phyloP scores from a whole-genome alignment of 441 rosid genomes.

The Macaranga tanarius region DNA sequence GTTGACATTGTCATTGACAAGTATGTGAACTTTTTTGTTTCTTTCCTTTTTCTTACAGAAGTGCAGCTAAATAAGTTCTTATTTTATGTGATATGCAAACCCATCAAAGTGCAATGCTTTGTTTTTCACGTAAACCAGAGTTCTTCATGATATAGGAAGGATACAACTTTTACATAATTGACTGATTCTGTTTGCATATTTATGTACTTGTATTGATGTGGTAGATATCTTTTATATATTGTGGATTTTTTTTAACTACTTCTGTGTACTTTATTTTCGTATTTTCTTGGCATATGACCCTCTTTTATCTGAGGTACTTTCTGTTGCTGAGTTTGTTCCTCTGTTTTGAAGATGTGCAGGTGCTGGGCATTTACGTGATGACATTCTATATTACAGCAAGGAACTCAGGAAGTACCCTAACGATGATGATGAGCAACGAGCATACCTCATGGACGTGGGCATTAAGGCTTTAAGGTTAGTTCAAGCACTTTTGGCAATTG shows the following conservation, averaged over 20 bases:
- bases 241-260: background rate
- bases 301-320: background rate
- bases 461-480: constrained; percentile 86
- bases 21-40: constrained; percentile 31
- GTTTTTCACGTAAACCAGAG: background rate
- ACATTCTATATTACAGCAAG: constrained; percentile 66
- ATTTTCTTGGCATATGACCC: background rate
- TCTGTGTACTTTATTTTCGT: background rate
- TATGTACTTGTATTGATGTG: background rate
- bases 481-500: constrained; percentile 14
- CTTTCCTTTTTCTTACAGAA: background rate
- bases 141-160: background rate
- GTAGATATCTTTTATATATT: background rate
- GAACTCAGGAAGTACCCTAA: constrained; percentile 55
- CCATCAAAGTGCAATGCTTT: background rate
- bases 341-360: constrained; percentile 70
- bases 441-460: constrained; percentile 78
- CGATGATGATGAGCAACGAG: constrained; percentile 63
- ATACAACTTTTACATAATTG: background rate
- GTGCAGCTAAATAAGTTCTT: constrained; percentile 2
- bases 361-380: constrained; percentile 91
- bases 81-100: constrained; percentile 2
- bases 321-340: constrained; percentile 29
- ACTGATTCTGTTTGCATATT: background rate
- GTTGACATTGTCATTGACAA: constrained; percentile 72